Evolutionary conservation across 2,329 filamentous ascomycete species (phyloP).

Genomic region (Fusarium nurragi): DNA sequence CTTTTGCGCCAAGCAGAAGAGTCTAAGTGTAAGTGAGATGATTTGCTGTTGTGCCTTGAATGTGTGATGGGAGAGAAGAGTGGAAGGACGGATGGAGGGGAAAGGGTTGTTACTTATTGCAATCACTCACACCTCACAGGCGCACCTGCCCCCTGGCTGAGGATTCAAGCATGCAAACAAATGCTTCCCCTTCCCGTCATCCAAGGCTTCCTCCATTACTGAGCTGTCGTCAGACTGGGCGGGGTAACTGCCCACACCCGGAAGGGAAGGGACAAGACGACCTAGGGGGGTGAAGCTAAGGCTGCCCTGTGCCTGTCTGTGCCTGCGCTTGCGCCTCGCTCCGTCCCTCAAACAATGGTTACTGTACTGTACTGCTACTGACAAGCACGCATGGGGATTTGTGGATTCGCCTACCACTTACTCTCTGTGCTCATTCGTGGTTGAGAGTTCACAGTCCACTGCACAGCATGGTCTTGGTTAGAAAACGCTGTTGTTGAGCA

Average conservation of each 20-base stretch:
- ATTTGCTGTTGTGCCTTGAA: constrained; percentile 34
- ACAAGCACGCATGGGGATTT: constrained; percentile 14
- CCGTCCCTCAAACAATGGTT: constrained; percentile 9
- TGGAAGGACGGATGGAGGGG: constrained; percentile 41
- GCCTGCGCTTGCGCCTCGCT: constrained; percentile 29
- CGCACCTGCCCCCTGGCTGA: constrained; percentile 35
- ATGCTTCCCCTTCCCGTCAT: constrained; percentile 31
- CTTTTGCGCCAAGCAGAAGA: constrained; percentile 41
- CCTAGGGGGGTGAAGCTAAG: constrained; percentile 28
- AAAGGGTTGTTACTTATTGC: constrained; percentile 51
- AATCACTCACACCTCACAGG: constrained; percentile 15
- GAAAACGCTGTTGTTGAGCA: constrained; percentile 28
- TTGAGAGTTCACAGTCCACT: not conserved
- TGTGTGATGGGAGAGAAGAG: constrained; percentile 43
- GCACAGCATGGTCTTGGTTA: not conserved
- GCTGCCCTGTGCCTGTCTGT: constrained; percentile 24
- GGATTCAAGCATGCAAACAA: not conserved
- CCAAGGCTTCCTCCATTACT: constrained; percentile 21
- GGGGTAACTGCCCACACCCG: constrained; percentile 51
- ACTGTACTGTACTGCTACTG: constrained; percentile 2
- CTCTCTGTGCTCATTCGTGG: not conserved
- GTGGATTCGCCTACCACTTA: not conserved
- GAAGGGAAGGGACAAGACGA: constrained; percentile 23
- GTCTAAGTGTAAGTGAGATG: constrained; percentile 28
- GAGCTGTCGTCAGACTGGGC: constrained; percentile 56